These are phyloP conservation scores for Melastoma candidum DNA, from an alignment of 441 rosid genomes.

Conservation along the genomic window DNA sequence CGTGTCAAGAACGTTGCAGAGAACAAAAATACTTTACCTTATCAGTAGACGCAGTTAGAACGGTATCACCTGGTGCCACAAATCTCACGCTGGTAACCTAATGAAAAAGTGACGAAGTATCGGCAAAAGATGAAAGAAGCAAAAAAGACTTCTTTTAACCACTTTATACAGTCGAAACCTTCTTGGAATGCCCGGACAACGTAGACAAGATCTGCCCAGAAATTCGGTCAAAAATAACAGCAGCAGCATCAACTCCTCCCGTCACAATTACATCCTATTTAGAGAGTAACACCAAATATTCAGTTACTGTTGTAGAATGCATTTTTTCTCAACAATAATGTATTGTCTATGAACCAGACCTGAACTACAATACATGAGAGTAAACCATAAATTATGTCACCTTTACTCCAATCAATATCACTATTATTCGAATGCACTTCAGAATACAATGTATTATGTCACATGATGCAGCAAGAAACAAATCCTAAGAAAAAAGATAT, in stretches of 20 bases:
- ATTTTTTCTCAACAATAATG: no score
- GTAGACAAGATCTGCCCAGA: slow-evolving; percentile 34
- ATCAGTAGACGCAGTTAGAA: slow-evolving; percentile 83
- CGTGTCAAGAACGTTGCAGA: no score
- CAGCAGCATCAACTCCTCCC: slow-evolving; percentile 86
- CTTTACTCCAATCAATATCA: no score
- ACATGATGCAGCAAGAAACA: no score
- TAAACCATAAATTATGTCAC: no score
- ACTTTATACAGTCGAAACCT: slow-evolving; percentile 32
- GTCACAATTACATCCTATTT: slow-evolving; percentile 84
- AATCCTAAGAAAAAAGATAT: no score
- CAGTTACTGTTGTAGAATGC: no score
- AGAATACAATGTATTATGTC: no score
- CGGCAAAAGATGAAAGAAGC: neutral
- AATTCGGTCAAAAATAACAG: slow-evolving; percentile 74
- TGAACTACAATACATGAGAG: no score
- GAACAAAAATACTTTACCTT: slow-evolving; percentile 32
- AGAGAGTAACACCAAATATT: slow-evolving; percentile 9
- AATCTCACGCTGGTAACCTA: slow-evolving; percentile 92
- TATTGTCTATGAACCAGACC: no score
- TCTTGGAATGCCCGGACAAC: slow-evolving; percentile 52
- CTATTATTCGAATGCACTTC: no score
- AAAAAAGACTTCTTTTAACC: neutral
- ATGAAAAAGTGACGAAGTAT: no score
- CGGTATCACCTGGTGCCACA: slow-evolving; percentile 52